A percentile compares a stretch with the other conserved stretches of the same genome.
phyloP scores from a whole-genome alignment of 2,329 filamentous ascomycete genomes.

The Aspergillus brasiliensis region DNA sequence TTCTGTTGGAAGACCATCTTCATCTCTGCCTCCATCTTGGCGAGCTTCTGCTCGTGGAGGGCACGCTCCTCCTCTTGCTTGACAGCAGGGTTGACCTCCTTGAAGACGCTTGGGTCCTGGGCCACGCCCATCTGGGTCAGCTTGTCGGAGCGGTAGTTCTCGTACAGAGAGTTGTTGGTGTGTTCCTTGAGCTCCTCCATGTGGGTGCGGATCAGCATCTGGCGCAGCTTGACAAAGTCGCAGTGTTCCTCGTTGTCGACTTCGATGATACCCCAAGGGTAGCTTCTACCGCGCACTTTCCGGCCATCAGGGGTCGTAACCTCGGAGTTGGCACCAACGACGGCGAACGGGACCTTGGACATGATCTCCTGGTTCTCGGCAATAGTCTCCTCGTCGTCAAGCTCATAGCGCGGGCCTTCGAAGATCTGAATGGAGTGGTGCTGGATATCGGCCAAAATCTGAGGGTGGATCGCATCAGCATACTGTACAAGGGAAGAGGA shows the following conservation, averaged over 20 bases:
- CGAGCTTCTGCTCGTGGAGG: slow-evolving; percentile 98
- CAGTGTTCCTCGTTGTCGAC: slow-evolving; percentile 99
- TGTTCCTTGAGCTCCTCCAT: slow-evolving; percentile 99
- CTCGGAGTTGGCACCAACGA: slow-evolving; percentile 95
- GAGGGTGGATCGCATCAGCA: slow-evolving; percentile 28
- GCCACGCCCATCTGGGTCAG: slow-evolving; percentile 97
- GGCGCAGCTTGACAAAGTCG: slow-evolving; percentile 98
- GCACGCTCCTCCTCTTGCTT: slow-evolving; percentile 99
- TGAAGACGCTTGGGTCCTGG: slow-evolving; percentile 98
- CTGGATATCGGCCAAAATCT: slow-evolving; percentile 97
- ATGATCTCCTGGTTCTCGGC: slow-evolving; percentile 99
- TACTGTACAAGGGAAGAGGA: background rate
- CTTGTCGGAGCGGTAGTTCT: slow-evolving; percentile 99
- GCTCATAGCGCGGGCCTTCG: slow-evolving; percentile 95
- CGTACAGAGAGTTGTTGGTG: slow-evolving; percentile 98
- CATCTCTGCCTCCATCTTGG: slow-evolving; percentile 99
- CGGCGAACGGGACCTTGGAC: slow-evolving; percentile 98
- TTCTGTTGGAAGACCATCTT: slow-evolving; percentile 99
- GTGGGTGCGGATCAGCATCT: slow-evolving; percentile 99
- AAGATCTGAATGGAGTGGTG: slow-evolving; percentile 99
- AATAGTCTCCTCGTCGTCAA: slow-evolving; percentile 99
- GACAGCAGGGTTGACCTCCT: slow-evolving; percentile 99
- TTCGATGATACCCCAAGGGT: slow-evolving; percentile 98
- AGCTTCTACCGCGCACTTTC: slow-evolving; percentile 91
- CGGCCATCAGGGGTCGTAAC: slow-evolving; percentile 88